Evolutionary conservation across 257 asterid genomes (phyloP).

Genomic region (Plantago ovata): DNA sequence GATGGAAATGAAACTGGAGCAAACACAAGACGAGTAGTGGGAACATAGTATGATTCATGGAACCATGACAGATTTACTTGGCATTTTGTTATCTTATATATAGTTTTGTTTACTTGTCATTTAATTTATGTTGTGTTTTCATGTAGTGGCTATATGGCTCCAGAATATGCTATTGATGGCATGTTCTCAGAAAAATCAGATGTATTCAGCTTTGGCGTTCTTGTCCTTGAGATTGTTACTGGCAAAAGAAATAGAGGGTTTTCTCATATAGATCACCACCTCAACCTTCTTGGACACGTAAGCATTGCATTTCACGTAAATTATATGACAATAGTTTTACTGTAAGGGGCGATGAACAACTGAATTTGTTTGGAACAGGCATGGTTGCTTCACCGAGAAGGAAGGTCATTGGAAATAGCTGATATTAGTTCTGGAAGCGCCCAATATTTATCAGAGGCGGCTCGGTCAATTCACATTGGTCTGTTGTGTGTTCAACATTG

Average conservation of each 20-base stretch:
- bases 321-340: no score
- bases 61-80: background rate
- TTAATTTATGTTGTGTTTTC: background rate
- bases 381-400: conserved; percentile 39
- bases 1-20: conserved; percentile 45
- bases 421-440: conserved; percentile 14
- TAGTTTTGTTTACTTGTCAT: background rate
- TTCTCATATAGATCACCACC: conserved; percentile 18
- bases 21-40: conserved; percentile 44
- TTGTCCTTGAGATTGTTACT: conserved; percentile 29
- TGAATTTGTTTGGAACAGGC: conserved; percentile 21
- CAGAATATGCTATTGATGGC: conserved; percentile 35
- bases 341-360: background rate
- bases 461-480: conserved; percentile 28
- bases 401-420: conserved; percentile 22
- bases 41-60: conserved; percentile 42
- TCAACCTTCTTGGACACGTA: conserved; percentile 45
- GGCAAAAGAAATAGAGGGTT: conserved; percentile 31
- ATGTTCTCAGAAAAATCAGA: conserved; percentile 33
- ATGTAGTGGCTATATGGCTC: conserved; percentile 40
- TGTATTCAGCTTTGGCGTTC: conserved; percentile 34
- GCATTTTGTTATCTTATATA: background rate
- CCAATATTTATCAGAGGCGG: conserved; percentile 11
- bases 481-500: conserved; percentile 32
- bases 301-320: conserved; percentile 8